A percentile compares a stretch with the other conserved stretches of the same genome.
Evolutionary conservation across 495 filamentous ascomycete genomes (phyloP).

Genomic region (Talaromyces liani): DNA sequence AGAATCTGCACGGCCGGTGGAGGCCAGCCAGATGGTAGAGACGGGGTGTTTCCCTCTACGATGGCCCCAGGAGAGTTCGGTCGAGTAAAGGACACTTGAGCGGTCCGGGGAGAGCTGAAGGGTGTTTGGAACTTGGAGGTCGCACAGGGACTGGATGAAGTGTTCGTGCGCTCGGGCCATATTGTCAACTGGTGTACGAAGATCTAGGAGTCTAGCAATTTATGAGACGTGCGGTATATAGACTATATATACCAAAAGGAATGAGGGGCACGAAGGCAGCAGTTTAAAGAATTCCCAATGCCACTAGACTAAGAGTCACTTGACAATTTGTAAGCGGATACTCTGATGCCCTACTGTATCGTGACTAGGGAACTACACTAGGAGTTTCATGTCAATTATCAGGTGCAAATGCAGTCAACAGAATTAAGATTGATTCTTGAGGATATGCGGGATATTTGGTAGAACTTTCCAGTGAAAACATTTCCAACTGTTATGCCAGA

Average conservation of each 20-base stretch:
- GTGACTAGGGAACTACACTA: too few species aligned
- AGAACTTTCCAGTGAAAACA: too few species aligned
- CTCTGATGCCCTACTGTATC: not conserved
- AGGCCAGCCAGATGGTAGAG: conserved; percentile 19
- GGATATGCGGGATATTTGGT: too few species aligned
- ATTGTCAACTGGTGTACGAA: not conserved
- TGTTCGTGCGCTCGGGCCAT: conserved; percentile 1
- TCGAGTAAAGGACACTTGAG: conserved; percentile 13
- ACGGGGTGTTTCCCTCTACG: conserved; percentile 11
- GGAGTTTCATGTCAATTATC: too few species aligned
- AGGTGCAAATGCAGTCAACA: too few species aligned
- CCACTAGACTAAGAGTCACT: not conserved
- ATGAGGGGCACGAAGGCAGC: not conserved
- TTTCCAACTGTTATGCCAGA: too few species aligned
- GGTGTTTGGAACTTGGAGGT: conserved; percentile 17
- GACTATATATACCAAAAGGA: conserved; percentile 1
- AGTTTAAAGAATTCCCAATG: not conserved
- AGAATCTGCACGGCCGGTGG: conserved; percentile 12
- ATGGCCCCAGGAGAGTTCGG: conserved; percentile 13
- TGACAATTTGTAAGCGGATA: not conserved
- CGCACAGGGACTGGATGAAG: conserved; percentile 12
- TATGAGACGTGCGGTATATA: not conserved
- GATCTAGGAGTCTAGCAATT: not conserved
- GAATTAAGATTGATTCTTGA: too few species aligned
- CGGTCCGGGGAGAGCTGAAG: conserved; percentile 17